These are phyloP conservation scores for Backusella sp. DNA, from an alignment of 192 early-diverging fungal species.

Conservation along the genomic window DNA sequence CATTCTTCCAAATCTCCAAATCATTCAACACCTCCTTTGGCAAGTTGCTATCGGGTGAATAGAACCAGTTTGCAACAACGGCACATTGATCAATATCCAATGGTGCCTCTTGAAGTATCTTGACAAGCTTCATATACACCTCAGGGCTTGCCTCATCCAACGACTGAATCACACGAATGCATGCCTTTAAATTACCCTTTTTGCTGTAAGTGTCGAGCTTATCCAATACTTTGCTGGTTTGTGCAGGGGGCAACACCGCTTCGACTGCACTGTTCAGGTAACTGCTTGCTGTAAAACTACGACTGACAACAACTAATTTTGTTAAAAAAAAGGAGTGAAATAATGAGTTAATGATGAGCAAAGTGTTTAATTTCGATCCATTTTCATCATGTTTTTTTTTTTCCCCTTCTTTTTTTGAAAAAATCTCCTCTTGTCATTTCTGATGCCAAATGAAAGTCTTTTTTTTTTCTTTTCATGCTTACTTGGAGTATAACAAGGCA, in stretches of 20 bases:
- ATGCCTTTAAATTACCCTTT: constrained; percentile 15
- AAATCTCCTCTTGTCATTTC: not conserved
- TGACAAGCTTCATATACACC: not conserved
- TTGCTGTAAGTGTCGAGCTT: not conserved
- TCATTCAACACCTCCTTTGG: constrained; percentile 7
- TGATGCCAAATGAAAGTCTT: too few species aligned
- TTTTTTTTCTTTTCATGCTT: not conserved
- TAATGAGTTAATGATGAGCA: not conserved
- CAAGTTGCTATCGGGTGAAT: not conserved
- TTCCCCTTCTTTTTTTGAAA: too few species aligned
- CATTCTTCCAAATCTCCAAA: constrained; percentile 24
- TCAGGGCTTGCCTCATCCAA: not conserved
- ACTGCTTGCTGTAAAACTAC: not conserved
- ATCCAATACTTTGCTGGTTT: not conserved
- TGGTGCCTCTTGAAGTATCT: not conserved
- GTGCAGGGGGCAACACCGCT: not conserved
- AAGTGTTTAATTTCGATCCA: not conserved
- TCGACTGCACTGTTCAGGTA: not conserved
- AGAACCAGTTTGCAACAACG: constrained; percentile 23
- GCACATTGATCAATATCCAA: constrained; percentile 23
- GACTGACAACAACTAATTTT: not conserved
- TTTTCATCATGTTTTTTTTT: too few species aligned
- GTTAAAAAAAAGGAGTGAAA: not conserved
- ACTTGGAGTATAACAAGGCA: constrained; percentile 6
- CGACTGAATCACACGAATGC: constrained; percentile 5